Percentiles rank a stretch among this genome's conserved stretches.
These are phyloP conservation scores for Heritiera fomes DNA, from an alignment of 345 rosid genomes.

Conservation along the genomic window DNA sequence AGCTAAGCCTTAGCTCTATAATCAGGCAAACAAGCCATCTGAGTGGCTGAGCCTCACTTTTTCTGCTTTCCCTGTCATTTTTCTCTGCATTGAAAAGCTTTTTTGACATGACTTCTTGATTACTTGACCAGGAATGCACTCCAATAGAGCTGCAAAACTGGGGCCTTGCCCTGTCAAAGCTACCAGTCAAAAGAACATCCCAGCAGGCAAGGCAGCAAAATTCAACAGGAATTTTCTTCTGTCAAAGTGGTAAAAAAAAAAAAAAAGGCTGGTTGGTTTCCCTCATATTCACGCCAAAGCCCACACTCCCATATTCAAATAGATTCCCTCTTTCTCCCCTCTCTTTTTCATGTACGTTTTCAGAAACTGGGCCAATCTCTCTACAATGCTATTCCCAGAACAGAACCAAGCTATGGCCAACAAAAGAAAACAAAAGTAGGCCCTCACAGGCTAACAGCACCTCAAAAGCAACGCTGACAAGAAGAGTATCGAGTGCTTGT, in stretches of 20 bases:
- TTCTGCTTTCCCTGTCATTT: background rate
- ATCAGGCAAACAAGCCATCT: background rate
- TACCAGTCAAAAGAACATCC: constrained; percentile 25
- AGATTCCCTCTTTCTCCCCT: constrained; percentile 34
- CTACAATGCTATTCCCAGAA: constrained; percentile 1
- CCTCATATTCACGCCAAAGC: constrained; percentile 30
- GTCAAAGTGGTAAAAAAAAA: constrained; percentile 20
- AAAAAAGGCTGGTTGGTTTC: constrained; percentile 1
- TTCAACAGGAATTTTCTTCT: constrained; percentile 24
- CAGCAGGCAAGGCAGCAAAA: constrained; percentile 9
- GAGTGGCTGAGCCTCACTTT: background rate
- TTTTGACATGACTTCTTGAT: constrained; percentile 7
- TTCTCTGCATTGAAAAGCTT: background rate
- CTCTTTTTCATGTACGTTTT: background rate
- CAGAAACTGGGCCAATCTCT: constrained; percentile 1
- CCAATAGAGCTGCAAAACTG: constrained; percentile 22
- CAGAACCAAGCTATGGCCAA: constrained; percentile 33
- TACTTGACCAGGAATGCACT: constrained; percentile 24
- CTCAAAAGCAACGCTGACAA: constrained; percentile 43
- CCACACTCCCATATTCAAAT: constrained; percentile 35
- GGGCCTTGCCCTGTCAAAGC: background rate
- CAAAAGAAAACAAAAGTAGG: constrained; percentile 31
- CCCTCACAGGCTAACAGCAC: constrained; percentile 29
- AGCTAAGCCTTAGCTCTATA: background rate
- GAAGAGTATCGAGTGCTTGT: constrained; percentile 32